Evolutionary conservation across 2,329 filamentous ascomycete genomes (phyloP).

Genomic region (Chaetomiaceae sp.): DNA sequence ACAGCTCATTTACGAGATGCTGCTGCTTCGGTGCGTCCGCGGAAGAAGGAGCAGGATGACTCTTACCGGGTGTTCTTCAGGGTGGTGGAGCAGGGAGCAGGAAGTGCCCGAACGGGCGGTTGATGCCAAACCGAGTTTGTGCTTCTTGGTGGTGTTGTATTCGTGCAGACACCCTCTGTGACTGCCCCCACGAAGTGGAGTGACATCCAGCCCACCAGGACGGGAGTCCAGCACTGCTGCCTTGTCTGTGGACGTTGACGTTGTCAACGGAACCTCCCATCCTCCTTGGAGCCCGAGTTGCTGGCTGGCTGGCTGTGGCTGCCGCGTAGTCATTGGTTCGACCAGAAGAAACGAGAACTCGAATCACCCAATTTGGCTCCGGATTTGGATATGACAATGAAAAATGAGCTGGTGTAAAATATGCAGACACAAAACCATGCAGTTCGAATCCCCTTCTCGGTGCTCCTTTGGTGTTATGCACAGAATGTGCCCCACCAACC

Average conservation of each 20-base stretch:
- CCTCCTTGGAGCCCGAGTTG: no score
- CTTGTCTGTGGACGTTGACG: background rate
- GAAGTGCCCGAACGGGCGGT: constrained; percentile 4
- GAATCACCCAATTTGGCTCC: no score
- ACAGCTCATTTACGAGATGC: constrained; percentile 6
- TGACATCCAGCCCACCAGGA: background rate
- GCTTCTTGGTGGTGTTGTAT: background rate
- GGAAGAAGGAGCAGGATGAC: constrained; percentile 6
- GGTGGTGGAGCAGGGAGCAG: constrained; percentile 6
- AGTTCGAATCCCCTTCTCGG: no score
- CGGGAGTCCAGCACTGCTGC: background rate
- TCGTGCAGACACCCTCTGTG: constrained; percentile 8
- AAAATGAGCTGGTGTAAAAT: no score
- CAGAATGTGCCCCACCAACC: constrained; percentile 2
- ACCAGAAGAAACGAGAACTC: no score
- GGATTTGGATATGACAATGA: no score
- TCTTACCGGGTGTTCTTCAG: background rate
- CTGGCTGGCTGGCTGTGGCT: no score
- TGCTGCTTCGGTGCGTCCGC: constrained; percentile 1
- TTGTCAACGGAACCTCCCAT: no score
- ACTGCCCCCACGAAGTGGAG: constrained; percentile 10
- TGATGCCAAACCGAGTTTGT: constrained; percentile 2
- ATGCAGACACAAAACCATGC: background rate
- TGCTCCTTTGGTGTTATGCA: no score
- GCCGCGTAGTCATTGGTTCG: no score